Evolutionary conservation across 2,329 filamentous ascomycete species (phyloP).

Genomic region (Myotisia sp.): DNA sequence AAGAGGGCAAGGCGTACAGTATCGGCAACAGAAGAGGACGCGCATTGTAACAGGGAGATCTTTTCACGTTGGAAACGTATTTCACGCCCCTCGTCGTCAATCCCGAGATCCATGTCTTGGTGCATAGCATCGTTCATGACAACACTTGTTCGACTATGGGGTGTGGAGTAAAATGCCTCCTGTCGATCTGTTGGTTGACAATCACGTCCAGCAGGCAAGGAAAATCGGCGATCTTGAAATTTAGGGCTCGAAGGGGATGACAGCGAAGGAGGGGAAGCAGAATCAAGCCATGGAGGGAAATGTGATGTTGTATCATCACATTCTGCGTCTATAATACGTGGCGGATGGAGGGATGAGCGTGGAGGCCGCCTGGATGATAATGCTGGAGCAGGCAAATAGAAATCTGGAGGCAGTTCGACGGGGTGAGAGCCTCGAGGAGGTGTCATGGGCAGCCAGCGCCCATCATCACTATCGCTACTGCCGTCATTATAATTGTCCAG

Average conservation of each 20-base stretch:
- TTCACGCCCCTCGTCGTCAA: constrained; percentile 11
- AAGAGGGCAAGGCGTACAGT: constrained; percentile 24
- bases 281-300: background rate
- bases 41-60: constrained; percentile 28
- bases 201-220: constrained; percentile 2
- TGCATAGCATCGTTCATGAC: constrained; percentile 2
- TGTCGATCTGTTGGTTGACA: background rate
- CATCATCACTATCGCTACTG: constrained; percentile 12
- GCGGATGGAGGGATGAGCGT: background rate
- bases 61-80: constrained; percentile 27
- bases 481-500: constrained; percentile 17
- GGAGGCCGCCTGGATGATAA: background rate
- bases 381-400: background rate
- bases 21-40: constrained; percentile 21
- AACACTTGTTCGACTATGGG: constrained; percentile 3
- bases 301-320: background rate
- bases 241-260: constrained; percentile 7
- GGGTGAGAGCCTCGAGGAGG: constrained; percentile 9
- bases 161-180: constrained; percentile 3
- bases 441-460: constrained; percentile 14
- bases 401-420: constrained; percentile 13
- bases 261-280: constrained; percentile 6
- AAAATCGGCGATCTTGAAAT: constrained; percentile 5
- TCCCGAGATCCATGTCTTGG: constrained; percentile 2
- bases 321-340: background rate